Evolutionary conservation across 345 rosid genomes (phyloP).

Genomic region (Psidium guajava): DNA sequence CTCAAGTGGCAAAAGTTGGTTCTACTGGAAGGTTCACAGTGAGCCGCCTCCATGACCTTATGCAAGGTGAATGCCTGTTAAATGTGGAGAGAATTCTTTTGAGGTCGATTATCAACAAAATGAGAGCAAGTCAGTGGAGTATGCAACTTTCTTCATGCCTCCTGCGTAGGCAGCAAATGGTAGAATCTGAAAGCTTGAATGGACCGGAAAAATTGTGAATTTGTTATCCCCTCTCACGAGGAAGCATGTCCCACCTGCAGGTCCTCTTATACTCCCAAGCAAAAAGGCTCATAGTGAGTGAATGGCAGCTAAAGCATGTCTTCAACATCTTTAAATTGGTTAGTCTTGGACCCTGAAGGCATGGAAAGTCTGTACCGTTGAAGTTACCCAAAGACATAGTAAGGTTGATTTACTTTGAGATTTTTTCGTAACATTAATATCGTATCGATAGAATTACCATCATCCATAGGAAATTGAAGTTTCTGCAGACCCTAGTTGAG

Average conservation of each 20-base stretch:
- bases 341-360: background rate
- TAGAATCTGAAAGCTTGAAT: background rate
- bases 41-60: conserved; percentile 28
- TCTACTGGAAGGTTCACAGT: conserved; percentile 17
- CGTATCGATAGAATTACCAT: background rate
- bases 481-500: background rate
- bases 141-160: background rate
- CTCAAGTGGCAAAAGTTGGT: conserved; percentile 7
- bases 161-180: background rate
- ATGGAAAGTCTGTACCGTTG: background rate
- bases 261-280: background rate
- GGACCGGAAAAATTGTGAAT: background rate
- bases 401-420: background rate
- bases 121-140: background rate
- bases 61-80: conserved; percentile 17
- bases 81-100: conserved; percentile 21
- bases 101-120: background rate
- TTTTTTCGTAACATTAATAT: background rate
- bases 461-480: background rate
- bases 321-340: background rate
- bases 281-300: background rate
- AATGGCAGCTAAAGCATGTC: background rate
- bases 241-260: background rate
- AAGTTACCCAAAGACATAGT: background rate
- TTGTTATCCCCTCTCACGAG: background rate